A percentile compares a stretch with the other conserved stretches of the same genome.
Evolutionary conservation across 768 basidiomycete genomes (phyloP).

Genomic region (Suillus luteus): DNA sequence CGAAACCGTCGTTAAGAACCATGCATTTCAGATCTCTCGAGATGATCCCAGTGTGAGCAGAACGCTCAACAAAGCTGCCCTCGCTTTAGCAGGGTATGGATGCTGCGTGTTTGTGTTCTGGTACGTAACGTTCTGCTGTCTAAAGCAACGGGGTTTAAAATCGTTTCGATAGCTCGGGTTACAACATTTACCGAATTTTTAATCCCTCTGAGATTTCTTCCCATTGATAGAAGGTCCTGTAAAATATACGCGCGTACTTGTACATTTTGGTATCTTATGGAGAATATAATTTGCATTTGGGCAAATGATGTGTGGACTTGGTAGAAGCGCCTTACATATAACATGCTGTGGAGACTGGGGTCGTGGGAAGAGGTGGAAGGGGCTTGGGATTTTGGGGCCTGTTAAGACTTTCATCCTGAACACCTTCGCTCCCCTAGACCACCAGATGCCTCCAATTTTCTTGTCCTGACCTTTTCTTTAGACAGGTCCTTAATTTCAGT

Average conservation of each 20-base stretch:
- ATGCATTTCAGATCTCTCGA: constrained; percentile 59
- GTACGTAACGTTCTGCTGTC: constrained; percentile 47
- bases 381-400: constrained; percentile 5
- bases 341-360: neutral
- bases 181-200: constrained; percentile 72
- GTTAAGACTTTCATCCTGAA: constrained; percentile 12
- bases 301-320: neutral
- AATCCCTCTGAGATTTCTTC: constrained; percentile 28
- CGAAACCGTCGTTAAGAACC: constrained; percentile 15
- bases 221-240: neutral
- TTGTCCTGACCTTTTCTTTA: constrained; percentile 19
- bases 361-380: constrained; percentile 8
- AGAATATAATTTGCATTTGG: neutral
- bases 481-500: constrained; percentile 15
- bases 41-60: constrained; percentile 56
- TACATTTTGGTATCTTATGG: constrained; percentile 4
- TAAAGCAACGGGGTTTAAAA: neutral
- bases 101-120: constrained; percentile 82
- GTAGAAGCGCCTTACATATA: neutral
- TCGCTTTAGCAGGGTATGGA: constrained; percentile 77
- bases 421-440: constrained; percentile 34
- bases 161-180: constrained; percentile 57
- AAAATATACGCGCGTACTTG: constrained; percentile 2
- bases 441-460: constrained; percentile 28
- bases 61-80: constrained; percentile 57